These are phyloP conservation scores for Jacaranda mimosifolia DNA, from an alignment of 257 asterid species.

Conservation along the genomic window DNA sequence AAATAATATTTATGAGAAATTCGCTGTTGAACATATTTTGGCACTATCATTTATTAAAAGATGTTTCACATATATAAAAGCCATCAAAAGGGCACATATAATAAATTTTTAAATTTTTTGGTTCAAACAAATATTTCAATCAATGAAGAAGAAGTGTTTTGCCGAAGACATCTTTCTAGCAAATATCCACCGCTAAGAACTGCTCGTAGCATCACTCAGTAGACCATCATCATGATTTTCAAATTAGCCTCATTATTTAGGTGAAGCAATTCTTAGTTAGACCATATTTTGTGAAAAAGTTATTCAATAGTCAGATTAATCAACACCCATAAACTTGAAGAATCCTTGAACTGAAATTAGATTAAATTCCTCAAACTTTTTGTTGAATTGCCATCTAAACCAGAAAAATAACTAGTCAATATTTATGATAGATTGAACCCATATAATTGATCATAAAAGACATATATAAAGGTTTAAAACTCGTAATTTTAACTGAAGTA, in stretches of 20 bases:
- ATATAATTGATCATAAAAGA: not conserved
- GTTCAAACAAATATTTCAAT: no score
- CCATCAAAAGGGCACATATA: no score
- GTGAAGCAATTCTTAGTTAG: not conserved
- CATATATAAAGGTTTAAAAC: not conserved
- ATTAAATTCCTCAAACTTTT: not conserved
- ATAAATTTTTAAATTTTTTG: no score
- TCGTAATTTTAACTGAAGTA: not conserved
- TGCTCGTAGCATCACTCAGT: not conserved
- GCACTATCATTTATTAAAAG: no score
- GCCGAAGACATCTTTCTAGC: not conserved
- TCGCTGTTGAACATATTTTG: no score
- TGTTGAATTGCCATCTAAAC: not conserved
- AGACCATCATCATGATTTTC: not conserved
- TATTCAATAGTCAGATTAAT: not conserved
- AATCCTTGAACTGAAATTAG: not conserved
- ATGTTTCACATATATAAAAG: no score
- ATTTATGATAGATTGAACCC: not conserved
- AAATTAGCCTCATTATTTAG: not conserved
- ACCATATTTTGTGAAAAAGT: not conserved
- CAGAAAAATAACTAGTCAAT: constrained; percentile 4
- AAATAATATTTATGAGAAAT: no score
- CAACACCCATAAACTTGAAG: not conserved
- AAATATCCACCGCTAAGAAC: not conserved
- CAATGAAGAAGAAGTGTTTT: not conserved